Conservation (phyloP, 495 filamentous ascomycete genomes). For the Apiosordaria backusii region DNA sequence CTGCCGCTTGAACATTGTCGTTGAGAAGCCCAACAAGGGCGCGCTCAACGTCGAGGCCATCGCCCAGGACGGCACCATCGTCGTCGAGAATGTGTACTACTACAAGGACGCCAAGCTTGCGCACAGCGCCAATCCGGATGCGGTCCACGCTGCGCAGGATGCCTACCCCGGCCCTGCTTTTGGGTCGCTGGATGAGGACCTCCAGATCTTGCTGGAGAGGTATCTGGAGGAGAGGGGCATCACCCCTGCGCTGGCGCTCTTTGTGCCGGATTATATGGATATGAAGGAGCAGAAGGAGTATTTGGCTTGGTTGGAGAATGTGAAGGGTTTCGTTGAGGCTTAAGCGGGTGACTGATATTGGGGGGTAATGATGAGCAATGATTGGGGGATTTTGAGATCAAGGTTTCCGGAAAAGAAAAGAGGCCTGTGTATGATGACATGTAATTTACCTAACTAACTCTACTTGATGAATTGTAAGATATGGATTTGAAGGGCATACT, state of each 20-base stretch:
- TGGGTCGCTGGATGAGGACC: conserved; percentile 89
- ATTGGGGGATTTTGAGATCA: not conserved
- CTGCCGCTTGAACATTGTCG: conserved; percentile 75
- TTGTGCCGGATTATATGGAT: conserved; percentile 95
- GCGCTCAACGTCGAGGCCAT: conserved; percentile 82
- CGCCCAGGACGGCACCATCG: conserved; percentile 80
- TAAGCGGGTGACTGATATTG: conserved; percentile 36
- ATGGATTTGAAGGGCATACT: not conserved
- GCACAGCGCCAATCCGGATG: conserved; percentile 44
- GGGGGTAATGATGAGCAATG: not conserved
- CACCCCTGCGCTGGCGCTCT: conserved; percentile 79
- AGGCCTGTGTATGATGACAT: not conserved
- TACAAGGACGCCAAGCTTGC: conserved; percentile 72
- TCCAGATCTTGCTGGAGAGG: conserved; percentile 85
- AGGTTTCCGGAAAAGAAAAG: not conserved
- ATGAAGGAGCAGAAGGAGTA: conserved; percentile 99
- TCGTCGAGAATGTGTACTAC: conserved; percentile 90
- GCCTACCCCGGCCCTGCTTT: conserved; percentile 92
- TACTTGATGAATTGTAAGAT: not conserved
- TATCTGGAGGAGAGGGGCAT: conserved; percentile 94
- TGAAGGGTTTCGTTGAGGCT: conserved; percentile 73
- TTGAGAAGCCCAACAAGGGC: conserved; percentile 77
- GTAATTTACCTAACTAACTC: conserved; percentile 13
- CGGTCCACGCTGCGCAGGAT: conserved; percentile 55
- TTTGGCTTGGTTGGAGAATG: conserved; percentile 78